Base-by-base conservation (phyloP, 2,329 filamentous ascomycete genomes). In the Phaeosphaeria sp. region DNA sequence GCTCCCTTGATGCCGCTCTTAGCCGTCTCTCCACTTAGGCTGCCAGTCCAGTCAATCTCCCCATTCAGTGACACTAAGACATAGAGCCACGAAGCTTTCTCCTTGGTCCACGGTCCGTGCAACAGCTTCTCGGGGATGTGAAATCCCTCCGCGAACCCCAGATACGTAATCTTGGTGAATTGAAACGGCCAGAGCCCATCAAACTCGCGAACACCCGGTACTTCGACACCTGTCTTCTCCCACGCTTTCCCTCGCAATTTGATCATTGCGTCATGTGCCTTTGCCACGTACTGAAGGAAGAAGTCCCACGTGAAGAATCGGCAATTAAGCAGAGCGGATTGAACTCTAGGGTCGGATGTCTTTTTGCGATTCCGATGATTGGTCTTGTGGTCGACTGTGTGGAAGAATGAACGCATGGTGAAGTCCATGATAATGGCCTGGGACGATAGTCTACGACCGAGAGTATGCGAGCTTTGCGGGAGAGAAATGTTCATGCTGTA, bases 261-360 rank as follows among this genome's bases (percentile, higher is more conserved):
- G 39, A 74, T 57, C 60, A 72, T 60, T 11, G 68, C 67, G 47
- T 65, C 62, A 39, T 73, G 71, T 17, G 74, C 73, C 51, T 64
- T 68, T 7, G 66, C 44, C 21, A 75, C 73, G 42, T 77, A 78
- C 20, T 46, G 53, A 13, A 72, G 53, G 55, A 77, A 77, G 55
- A 77, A 78, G 3, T 68, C 50, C 66, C 66, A 77, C 15, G 71
- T 75, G 64, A 77, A 76, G 66, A 78, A 77, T 15, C 65, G 69
- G 25, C 71, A 74, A 25, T 66, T 53, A 0, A 78, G 57, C 3
- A 78, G 36, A 11, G 69, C 42, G 8, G 72, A 75, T 51, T 77
- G 74, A 2, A 72, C 27, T 0, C 6, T 15, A 3, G 64, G 57
- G 44, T 74, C 64, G 24, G 65, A 60, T 17, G 61, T 66, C 8